A percentile compares a stretch with the other conserved stretches of the same genome.
Conservation (phyloP, 140 eudicot species). For the Eryngium alpinum region DNA sequence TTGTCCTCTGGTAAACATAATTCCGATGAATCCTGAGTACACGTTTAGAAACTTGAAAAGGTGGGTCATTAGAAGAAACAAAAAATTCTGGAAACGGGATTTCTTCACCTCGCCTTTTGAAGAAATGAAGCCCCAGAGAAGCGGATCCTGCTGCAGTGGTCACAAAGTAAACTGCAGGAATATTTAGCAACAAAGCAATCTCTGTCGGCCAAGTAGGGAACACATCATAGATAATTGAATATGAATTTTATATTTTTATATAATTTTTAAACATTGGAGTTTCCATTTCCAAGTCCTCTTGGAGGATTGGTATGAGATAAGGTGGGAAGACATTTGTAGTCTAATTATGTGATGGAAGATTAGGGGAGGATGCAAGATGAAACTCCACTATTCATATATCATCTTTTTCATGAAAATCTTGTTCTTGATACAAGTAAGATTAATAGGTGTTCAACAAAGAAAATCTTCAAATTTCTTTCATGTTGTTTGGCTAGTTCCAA, state of each 20-base stretch:
- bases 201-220: constrained; percentile 17
- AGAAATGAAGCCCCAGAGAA: background rate
- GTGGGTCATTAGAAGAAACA: background rate
- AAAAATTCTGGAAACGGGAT: background rate
- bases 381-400: background rate
- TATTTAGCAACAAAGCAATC: background rate
- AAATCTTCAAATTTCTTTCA: background rate
- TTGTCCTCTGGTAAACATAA: too few species aligned
- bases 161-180: background rate
- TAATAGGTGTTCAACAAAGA: background rate
- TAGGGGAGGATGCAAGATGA: constrained; percentile 6
- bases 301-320: constrained; percentile 18
- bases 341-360: background rate
- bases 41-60: background rate
- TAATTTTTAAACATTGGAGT: constrained; percentile 1
- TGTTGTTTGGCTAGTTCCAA: background rate
- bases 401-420: background rate
- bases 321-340: constrained; percentile 34
- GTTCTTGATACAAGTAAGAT: background rate
- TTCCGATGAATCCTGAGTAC: background rate
- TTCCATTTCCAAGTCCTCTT: background rate
- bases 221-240: constrained; percentile 17
- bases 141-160: background rate
- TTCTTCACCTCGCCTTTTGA: constrained; percentile 1
- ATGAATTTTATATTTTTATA: constrained; percentile 10